Evolutionary conservation across 192 early-diverging fungal genomes (phyloP).

Genomic region (Gaertneriomyces sp.): DNA sequence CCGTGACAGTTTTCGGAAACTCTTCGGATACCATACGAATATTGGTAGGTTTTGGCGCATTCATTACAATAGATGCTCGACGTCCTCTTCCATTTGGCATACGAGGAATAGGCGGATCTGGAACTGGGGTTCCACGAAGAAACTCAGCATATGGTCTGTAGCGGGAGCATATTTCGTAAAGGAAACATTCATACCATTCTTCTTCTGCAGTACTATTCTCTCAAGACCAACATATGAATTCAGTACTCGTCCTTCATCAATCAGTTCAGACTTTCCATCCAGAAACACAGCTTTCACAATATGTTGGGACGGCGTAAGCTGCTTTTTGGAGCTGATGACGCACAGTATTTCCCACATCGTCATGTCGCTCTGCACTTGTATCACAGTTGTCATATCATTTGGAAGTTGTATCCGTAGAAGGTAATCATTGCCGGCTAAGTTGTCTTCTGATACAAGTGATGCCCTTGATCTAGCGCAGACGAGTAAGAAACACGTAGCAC

Average conservation of each 20-base stretch:
- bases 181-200: conserved; percentile 16
- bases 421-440: conserved; percentile 1
- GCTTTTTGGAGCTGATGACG: conserved; percentile 37
- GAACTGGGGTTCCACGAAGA: too few species aligned
- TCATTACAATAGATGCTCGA: conserved; percentile 29
- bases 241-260: conserved; percentile 17
- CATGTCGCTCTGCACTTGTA: conserved; percentile 39
- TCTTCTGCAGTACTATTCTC: conserved; percentile 25
- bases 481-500: neutral
- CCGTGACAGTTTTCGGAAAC: conserved; percentile 42
- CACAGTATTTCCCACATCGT: conserved; percentile 44
- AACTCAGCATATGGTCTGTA: too few species aligned
- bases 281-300: conserved; percentile 27
- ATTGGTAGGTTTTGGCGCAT: conserved; percentile 21
- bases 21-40: conserved; percentile 32
- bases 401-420: conserved; percentile 41
- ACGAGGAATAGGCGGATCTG: too few species aligned
- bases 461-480: conserved; percentile 6
- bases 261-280: conserved; percentile 33
- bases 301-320: conserved; percentile 40
- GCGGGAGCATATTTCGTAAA: neutral
- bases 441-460: conserved; percentile 1
- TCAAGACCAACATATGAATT: conserved; percentile 22
- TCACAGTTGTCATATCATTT: conserved; percentile 43
- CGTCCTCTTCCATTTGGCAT: conserved; percentile 1